phyloP scores from a whole-genome alignment of 2,329 filamentous ascomycete species.

The Neoascochyta sp. region DNA sequence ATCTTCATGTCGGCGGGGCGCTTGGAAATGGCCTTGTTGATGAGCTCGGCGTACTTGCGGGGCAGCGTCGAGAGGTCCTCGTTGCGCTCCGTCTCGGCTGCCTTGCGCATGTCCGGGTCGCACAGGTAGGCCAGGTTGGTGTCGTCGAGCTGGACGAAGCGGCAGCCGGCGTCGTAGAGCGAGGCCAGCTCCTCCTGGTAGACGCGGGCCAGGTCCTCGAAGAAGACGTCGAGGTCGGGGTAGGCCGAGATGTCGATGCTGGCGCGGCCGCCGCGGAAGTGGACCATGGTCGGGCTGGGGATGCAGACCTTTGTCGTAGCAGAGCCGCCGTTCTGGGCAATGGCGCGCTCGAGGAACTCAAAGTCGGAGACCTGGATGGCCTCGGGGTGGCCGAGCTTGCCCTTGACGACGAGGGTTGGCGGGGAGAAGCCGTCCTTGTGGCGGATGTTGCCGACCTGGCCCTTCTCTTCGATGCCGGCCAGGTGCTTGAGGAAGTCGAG shows the following conservation, averaged over 20 bases:
- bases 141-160: constrained; percentile 58
- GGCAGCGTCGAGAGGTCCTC: constrained; percentile 50
- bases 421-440: constrained; percentile 48
- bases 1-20: constrained; percentile 54
- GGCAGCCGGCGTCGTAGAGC: constrained; percentile 53
- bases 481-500: constrained; percentile 57
- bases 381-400: constrained; percentile 52
- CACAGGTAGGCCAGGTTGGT: constrained; percentile 60
- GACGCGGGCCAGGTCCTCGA: constrained; percentile 53
- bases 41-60: constrained; percentile 52
- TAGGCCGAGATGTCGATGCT: constrained; percentile 53
- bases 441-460: constrained; percentile 44
- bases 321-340: constrained; percentile 38
- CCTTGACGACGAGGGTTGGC: constrained; percentile 53
- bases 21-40: constrained; percentile 53
- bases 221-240: constrained; percentile 54
- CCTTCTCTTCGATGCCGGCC: constrained; percentile 52
- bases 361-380: constrained; percentile 57
- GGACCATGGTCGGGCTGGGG: constrained; percentile 58
- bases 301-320: constrained; percentile 55
- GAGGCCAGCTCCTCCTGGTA: constrained; percentile 55
- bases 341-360: constrained; percentile 50
- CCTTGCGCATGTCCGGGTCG: constrained; percentile 54
- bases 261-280: constrained; percentile 55
- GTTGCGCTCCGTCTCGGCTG: constrained; percentile 49